Conservation (phyloP, 2,329 filamentous ascomycete genomes). For the Colletotrichum sp. region DNA sequence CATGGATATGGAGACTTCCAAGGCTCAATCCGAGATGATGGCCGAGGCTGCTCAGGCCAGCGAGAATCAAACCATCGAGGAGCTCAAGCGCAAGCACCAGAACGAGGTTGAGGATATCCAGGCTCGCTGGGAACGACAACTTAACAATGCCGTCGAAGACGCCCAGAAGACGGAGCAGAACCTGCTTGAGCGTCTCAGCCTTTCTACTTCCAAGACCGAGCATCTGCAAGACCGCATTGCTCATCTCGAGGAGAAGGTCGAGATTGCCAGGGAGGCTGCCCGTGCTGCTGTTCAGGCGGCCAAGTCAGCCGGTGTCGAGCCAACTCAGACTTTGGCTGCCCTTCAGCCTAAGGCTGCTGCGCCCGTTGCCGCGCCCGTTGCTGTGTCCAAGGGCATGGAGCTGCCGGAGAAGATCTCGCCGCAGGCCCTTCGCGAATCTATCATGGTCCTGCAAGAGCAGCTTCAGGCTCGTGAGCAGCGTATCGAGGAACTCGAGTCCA, state of each 20-base stretch:
- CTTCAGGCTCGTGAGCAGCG: conserved; percentile 90
- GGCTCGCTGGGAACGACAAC: conserved; percentile 74
- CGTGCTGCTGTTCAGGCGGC: conserved; percentile 82
- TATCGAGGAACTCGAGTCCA: conserved; percentile 85
- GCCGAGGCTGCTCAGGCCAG: conserved; percentile 80
- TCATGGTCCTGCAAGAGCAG: conserved; percentile 95
- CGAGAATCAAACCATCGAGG: conserved; percentile 62
- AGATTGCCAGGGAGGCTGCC: conserved; percentile 87
- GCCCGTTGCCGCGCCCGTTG: conserved; percentile 46
- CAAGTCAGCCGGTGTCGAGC: conserved; percentile 57
- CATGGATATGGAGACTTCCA: conserved; percentile 81
- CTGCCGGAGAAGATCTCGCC: conserved; percentile 88
- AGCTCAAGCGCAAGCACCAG: conserved; percentile 63
- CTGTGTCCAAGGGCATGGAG: conserved; percentile 43
- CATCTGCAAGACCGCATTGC: conserved; percentile 85
- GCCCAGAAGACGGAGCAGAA: conserved; percentile 80
- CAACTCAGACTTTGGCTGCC: conserved; percentile 29
- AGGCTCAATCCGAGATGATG: conserved; percentile 82
- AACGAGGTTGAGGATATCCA: conserved; percentile 77
- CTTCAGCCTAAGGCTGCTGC: conserved; percentile 37
- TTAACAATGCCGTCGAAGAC: conserved; percentile 80
- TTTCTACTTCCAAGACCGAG: conserved; percentile 84
- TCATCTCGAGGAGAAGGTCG: conserved; percentile 88
- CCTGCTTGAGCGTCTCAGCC: conserved; percentile 78
- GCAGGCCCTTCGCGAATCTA: conserved; percentile 93